Evolutionary conservation across 176 grass and related monocot genomes (phyloP), one percentile per base, ranked within the genome.

Genomic region (Elaeis guineensis): DNA sequence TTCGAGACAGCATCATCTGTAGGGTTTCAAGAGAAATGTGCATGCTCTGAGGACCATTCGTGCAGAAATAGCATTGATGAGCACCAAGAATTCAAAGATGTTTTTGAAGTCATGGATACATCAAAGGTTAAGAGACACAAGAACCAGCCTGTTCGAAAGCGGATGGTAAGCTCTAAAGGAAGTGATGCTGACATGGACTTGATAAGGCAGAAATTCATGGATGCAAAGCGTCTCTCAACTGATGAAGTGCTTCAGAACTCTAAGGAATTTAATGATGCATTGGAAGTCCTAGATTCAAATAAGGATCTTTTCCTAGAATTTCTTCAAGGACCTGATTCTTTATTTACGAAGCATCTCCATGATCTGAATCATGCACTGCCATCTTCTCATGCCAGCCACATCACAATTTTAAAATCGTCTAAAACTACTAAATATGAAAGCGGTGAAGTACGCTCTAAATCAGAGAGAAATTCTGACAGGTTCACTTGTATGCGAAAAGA

Each of bases 331-430:
- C 29, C 79, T 17, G 75, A 82, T 60, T 83, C 89, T 64, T 76
- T 86, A 70, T 69, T 85, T 49, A 66, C 51, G 39, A 83, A 66
- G 55, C 75, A 85, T 53, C 72, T 83, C 14, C 56, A 68, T 32
- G 77, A 89, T 76, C 69, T 75, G 16, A 74, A 57, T 28, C 75
- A 26, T 81, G 59, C n/a, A 17, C 69, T 68, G 29, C 51, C 67
- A 16, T 88, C 92, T 75, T 78, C 54, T 60, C 48, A 69, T 53
- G 71, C 64, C 63, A 86, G 86, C 50, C 86, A 84, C 28, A 98
- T 98, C 52, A 98, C 88, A 39, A 73, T 98, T 66, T 66, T 98
- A 60, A 98, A 89, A 70, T 82, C 93, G 61, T 89, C 81, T 63
- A 75, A 65, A 73, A 71, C 57, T 79, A 71, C 51, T 54, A 81